phyloP scores from a whole-genome alignment of 1,284 basidiomycete species.

The Fomitopsis pinicola region DNA sequence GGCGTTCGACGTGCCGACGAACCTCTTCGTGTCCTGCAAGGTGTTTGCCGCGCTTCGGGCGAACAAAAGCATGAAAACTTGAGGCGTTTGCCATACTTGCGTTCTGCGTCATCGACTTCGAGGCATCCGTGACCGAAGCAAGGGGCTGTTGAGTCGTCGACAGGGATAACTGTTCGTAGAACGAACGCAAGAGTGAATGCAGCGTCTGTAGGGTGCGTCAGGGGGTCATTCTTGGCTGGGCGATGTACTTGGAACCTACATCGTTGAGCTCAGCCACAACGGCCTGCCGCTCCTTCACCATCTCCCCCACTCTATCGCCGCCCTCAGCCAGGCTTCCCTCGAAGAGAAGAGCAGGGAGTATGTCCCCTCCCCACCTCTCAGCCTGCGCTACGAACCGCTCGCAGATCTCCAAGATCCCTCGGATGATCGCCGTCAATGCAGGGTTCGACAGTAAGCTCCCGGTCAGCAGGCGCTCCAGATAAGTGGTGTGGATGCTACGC shows the following conservation, averaged over 20 bases:
- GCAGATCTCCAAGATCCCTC: slow-evolving; percentile 75
- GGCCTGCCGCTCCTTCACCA: slow-evolving; percentile 66
- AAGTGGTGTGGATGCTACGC: slow-evolving; percentile 74
- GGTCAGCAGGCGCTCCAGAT: slow-evolving; percentile 75
- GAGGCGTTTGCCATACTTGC: slow-evolving; percentile 58
- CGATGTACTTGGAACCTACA: slow-evolving; percentile 33
- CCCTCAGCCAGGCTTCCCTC: slow-evolving; percentile 65
- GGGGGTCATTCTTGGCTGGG: slow-evolving; percentile 7
- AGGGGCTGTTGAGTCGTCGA: slow-evolving; percentile 71
- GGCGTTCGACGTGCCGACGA: slow-evolving; percentile 75
- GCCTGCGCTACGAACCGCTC: slow-evolving; percentile 81
- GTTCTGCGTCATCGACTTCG: slow-evolving; percentile 63
- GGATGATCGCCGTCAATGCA: slow-evolving; percentile 57
- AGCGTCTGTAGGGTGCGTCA: slow-evolving; percentile 41
- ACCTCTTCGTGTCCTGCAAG: slow-evolving; percentile 58
- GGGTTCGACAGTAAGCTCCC: slow-evolving; percentile 76
- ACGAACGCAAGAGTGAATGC: slow-evolving; percentile 58
- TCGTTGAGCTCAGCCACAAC: slow-evolving; percentile 72
- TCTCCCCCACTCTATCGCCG: slow-evolving; percentile 54
- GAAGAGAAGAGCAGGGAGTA: slow-evolving; percentile 77
- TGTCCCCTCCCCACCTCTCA: slow-evolving; percentile 90
- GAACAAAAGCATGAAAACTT: slow-evolving; percentile 44
- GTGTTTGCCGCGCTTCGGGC: slow-evolving; percentile 42
- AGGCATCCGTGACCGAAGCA: slow-evolving; percentile 51
- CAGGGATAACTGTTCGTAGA: slow-evolving; percentile 74